A percentile compares a stretch with the other conserved stretches of the same genome.
phyloP scores from a whole-genome alignment of 2,329 filamentous ascomycete genomes.

The Cercospora sp. region DNA sequence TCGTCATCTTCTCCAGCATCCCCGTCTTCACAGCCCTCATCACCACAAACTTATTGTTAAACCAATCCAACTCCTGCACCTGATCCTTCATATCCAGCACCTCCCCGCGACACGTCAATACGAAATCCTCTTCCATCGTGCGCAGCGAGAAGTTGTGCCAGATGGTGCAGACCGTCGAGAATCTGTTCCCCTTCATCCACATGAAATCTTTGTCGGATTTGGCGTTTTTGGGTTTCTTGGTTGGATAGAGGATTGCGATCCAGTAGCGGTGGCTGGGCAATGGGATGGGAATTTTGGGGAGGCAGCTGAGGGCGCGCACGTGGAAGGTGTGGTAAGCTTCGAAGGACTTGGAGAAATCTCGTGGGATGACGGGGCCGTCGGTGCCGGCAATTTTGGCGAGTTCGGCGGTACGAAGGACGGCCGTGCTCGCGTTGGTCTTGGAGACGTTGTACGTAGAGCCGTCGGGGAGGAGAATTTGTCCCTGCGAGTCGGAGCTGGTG shows the following conservation, averaged over 20 bases:
- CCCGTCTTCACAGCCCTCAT: slow-evolving; percentile 30
- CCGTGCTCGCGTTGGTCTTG: slow-evolving; percentile 15
- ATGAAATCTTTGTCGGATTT: slow-evolving; percentile 30
- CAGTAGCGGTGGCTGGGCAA: slow-evolving; percentile 36
- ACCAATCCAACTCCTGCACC: slow-evolving; percentile 37
- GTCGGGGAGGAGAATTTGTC: not conserved
- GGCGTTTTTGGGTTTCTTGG: slow-evolving; percentile 14
- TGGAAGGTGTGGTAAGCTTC: slow-evolving; percentile 31
- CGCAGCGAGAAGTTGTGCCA: slow-evolving; percentile 30
- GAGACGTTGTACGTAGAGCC: slow-evolving; percentile 14
- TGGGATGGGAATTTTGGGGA: slow-evolving; percentile 25
- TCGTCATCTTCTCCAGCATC: not conserved
- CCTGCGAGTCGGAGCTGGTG: slow-evolving; percentile 3
- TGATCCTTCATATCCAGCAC: slow-evolving; percentile 23
- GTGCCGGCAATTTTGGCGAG: slow-evolving; percentile 6
- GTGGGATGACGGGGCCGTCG: slow-evolving; percentile 22
- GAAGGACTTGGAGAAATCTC: slow-evolving; percentile 26
- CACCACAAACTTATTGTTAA: slow-evolving; percentile 36
- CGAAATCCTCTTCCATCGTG: slow-evolving; percentile 27
- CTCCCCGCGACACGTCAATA: slow-evolving; percentile 31
- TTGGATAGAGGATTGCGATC: slow-evolving; percentile 36
- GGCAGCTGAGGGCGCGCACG: slow-evolving; percentile 23
- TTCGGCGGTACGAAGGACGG: slow-evolving; percentile 4
- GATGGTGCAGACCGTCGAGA: slow-evolving; percentile 39
- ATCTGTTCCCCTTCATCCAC: slow-evolving; percentile 39